Base-by-base conservation (phyloP, 768 basidiomycete genomes). In the Pleurotus tuber-regium region DNA sequence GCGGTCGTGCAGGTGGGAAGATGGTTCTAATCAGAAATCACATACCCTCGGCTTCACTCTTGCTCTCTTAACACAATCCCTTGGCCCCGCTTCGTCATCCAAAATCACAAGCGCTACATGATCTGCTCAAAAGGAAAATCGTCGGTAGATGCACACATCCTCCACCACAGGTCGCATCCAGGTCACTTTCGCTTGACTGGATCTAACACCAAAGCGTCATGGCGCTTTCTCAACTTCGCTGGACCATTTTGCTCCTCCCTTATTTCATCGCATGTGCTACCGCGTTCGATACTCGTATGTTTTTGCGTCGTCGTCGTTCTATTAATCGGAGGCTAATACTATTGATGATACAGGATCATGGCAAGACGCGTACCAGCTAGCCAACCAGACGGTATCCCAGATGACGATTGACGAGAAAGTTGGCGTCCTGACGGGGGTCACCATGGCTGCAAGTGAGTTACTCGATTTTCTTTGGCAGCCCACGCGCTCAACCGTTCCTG, bases 221-320 rank as follows among this genome's bases (percentile, higher is more conserved):
- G 46, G 46, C 31, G 12, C 46, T 47, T 21, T 47, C 46, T 19
- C 46, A 47, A 24, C 46, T 47, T n/a, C 46, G 46, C 7, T 23
- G n/a, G 46, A 35, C 29, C 10, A 35, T 47, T n/a, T 30, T 47
- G 21, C 46, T 47, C 18, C 46, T 47, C 4, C 46, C 46, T 33
- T 47, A 47, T 30, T 47, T 47, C 31, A 33, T 47, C 16, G 29
- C 31, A 18, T 47, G 46, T 18, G 26, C 46, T 14, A 33, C n/a
- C 1, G 46, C 46, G 1, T 29, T 47, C 30, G 19, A 14, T 10
- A 47, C 46, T 35, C 28, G 46, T 47, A 33, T 14, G 46, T 35
- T 30, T 33, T 12, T 5, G 26, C 8, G 2, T 19, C 16, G 18
- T 35, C 40, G 6, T 19, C 4, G 5, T 33, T 33, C 11, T 31